A percentile compares a stretch with the other conserved stretches of the same genome.
Evolutionary conservation across 225 moss, liverwort and hornwort species (phyloP).

Genomic region (Polytrichum formosum): DNA sequence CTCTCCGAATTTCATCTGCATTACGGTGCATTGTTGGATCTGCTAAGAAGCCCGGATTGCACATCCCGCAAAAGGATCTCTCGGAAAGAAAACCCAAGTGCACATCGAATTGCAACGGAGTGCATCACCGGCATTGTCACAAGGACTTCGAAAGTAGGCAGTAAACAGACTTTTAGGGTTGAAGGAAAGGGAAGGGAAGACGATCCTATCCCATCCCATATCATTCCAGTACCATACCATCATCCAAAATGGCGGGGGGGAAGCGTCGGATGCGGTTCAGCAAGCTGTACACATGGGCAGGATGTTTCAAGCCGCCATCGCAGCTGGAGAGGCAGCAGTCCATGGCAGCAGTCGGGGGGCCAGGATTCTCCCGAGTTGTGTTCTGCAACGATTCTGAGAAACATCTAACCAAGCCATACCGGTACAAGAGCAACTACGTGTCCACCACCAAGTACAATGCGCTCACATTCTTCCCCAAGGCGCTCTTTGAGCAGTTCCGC

Average conservation of each 20-base stretch:
- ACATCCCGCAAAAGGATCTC: neutral
- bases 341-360: slow-evolving; percentile 37
- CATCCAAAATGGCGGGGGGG: slow-evolving; percentile 9
- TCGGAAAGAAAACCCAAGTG: neutral
- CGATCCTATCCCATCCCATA: too few species aligned
- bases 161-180: neutral
- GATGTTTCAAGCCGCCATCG: slow-evolving; percentile 29
- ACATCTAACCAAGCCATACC: slow-evolving; percentile 37
- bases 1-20: neutral
- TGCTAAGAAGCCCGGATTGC: neutral
- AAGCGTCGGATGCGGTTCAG: slow-evolving; percentile 51
- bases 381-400: slow-evolving; percentile 57
- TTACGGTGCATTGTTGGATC: neutral
- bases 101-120: neutral
- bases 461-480: slow-evolving; percentile 58
- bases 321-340: slow-evolving; percentile 15
- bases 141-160: neutral
- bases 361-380: slow-evolving; percentile 61
- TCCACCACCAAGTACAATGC: slow-evolving; percentile 67
- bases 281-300: slow-evolving; percentile 57
- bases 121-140: neutral
- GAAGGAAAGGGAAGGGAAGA: neutral
- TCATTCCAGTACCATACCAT: too few species aligned
- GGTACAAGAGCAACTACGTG: slow-evolving; percentile 62
- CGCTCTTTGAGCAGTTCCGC: slow-evolving; percentile 68